These are phyloP conservation scores for Alternaria sp. DNA, from an alignment of 2,329 filamentous ascomycete genomes.

Conservation along the genomic window DNA sequence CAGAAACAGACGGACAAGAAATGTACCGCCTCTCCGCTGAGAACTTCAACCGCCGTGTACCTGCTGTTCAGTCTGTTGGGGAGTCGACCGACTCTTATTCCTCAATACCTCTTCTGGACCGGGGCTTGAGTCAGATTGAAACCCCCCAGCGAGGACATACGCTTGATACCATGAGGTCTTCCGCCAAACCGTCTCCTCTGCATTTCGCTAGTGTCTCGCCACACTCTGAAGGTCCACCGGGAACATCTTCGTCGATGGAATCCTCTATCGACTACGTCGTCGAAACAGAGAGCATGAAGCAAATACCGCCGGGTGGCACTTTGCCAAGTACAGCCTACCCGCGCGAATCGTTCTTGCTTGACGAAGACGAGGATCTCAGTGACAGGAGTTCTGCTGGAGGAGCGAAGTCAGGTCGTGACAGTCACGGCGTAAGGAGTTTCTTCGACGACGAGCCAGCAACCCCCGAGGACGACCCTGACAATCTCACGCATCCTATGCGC, in stretches of 20 bases:
- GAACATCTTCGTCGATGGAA: constrained; percentile 47
- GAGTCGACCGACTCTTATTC: constrained; percentile 76
- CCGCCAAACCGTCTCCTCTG: constrained; percentile 47
- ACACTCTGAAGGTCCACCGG: constrained; percentile 19
- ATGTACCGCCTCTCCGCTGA: constrained; percentile 43
- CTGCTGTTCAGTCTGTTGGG: constrained; percentile 50
- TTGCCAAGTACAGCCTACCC: constrained; percentile 43
- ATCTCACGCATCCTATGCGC: constrained; percentile 41
- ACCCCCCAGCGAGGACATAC: constrained; percentile 24
- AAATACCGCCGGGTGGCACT: constrained; percentile 53
- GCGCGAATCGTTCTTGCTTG: constrained; percentile 56
- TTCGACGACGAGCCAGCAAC: constrained; percentile 55
- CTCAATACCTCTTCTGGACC: constrained; percentile 77
- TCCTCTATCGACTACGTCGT: constrained; percentile 60
- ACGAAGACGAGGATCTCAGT: constrained; percentile 62
- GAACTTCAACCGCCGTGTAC: constrained; percentile 34
- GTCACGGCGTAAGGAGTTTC: constrained; percentile 54
- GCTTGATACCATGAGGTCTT: constrained; percentile 57
- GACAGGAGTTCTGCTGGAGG: constrained; percentile 61
- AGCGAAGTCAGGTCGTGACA: constrained; percentile 48
- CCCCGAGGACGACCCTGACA: constrained; percentile 40
- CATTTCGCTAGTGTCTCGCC: constrained; percentile 26
- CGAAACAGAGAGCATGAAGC: constrained; percentile 59
- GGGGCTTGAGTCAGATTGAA: constrained; percentile 55
- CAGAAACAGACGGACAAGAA: constrained; percentile 34